A percentile compares a stretch with the other conserved stretches of the same genome.
Conservation (phyloP, 169 alveolate genomes). For the Eimeria necatrix region DNA sequence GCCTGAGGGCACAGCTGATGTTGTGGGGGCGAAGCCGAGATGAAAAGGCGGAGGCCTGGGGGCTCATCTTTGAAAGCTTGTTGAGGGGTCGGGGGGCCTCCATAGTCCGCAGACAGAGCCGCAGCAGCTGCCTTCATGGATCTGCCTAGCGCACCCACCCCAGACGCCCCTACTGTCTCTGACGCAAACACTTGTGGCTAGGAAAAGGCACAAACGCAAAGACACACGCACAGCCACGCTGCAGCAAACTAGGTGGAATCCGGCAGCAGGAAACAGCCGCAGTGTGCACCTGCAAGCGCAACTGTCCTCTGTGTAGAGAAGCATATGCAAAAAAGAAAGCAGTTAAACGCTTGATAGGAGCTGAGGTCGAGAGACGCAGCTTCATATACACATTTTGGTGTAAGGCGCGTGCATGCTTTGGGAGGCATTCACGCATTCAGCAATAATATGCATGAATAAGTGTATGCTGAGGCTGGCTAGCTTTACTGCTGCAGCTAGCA, state of each 20-base stretch:
- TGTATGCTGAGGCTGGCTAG: no score
- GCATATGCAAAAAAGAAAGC: neutral
- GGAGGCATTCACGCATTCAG: no score
- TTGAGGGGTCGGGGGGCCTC: neutral
- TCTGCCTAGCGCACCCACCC: neutral
- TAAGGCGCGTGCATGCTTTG: no score
- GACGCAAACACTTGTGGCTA: constrained; percentile 16
- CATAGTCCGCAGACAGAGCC: neutral
- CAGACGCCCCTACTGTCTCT: constrained; percentile 20
- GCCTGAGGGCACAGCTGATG: no score
- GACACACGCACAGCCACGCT: neutral
- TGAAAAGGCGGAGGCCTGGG: no score
- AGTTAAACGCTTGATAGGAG: no score
- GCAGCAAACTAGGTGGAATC: neutral
- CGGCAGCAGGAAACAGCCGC: no score
- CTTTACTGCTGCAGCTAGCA: neutral
- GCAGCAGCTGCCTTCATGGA: constrained; percentile 43
- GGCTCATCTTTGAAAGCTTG: neutral
- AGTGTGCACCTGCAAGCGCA: neutral
- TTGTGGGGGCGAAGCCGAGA: no score
- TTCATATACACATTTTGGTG: no score
- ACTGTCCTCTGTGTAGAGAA: neutral
- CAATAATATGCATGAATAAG: no score
- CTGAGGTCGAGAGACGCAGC: no score
- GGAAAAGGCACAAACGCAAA: neutral